A percentile compares a stretch with the other conserved stretches of the same genome.
These are phyloP conservation scores for Orbilia brochopaga DNA, from an alignment of 2,329 filamentous ascomycete genomes.

Conservation along the genomic window DNA sequence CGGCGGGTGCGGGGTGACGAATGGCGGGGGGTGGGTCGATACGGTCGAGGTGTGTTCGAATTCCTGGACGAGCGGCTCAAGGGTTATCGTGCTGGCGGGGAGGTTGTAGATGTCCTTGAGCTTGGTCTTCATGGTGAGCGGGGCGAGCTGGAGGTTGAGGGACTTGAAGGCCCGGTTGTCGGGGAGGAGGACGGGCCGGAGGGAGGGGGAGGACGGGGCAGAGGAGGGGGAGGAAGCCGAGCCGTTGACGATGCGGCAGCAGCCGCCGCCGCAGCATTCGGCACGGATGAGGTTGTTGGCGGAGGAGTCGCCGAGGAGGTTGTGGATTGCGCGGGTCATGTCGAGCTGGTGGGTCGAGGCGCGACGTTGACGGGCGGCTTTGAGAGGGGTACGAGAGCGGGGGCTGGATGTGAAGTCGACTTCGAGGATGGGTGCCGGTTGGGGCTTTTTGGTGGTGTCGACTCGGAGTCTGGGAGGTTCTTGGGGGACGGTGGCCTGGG, in stretches of 20 bases:
- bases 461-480: constrained; percentile 28
- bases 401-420: constrained; percentile 54
- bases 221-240: constrained; percentile 16
- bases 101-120: constrained; percentile 75
- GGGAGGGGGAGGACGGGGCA: constrained; percentile 32
- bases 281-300: constrained; percentile 53
- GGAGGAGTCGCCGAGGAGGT: constrained; percentile 53
- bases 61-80: constrained; percentile 65
- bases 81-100: constrained; percentile 75
- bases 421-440: constrained; percentile 52
- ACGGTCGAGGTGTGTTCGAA: constrained; percentile 58
- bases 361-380: background rate
- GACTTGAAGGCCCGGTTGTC: constrained; percentile 85
- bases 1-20: constrained; percentile 92
- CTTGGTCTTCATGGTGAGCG: constrained; percentile 72
- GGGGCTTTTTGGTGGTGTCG: constrained; percentile 16
- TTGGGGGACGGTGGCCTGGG: constrained; percentile 45
- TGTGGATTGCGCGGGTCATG: constrained; percentile 49
- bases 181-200: constrained; percentile 61
- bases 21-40: constrained; percentile 75
- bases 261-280: constrained; percentile 54
- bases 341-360: constrained; percentile 53
- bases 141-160: constrained; percentile 75
- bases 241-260: constrained; percentile 48
- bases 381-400: constrained; percentile 25